Conservation (phyloP, 768 basidiomycete genomes). For the Mycena rebaudengoi region DNA sequence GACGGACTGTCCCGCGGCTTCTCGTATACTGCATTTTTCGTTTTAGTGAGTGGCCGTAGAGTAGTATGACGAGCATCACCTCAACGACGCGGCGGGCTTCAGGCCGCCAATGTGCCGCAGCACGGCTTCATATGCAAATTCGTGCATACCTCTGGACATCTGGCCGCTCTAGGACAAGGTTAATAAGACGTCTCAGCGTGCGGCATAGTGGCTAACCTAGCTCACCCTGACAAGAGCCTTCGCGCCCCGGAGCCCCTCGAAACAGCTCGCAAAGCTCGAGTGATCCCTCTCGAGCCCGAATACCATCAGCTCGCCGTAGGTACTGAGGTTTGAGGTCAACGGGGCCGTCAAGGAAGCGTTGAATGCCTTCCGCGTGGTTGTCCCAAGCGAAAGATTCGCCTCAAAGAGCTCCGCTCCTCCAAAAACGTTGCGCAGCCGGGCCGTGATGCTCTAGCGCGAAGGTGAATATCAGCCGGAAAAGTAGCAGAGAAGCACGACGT, state of each 20-base stretch:
- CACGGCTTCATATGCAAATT: constrained; percentile 86
- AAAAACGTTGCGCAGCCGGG: constrained; percentile 85
- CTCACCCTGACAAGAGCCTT: constrained; percentile 81
- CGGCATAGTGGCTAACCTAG: constrained; percentile 52
- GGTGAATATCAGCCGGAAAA: constrained; percentile 2
- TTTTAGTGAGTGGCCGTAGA: constrained; percentile 1
- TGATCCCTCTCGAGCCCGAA: constrained; percentile 86
- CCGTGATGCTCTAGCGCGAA: constrained; percentile 70
- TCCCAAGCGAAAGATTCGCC: constrained; percentile 84
- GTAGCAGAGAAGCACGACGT: constrained; percentile 44
- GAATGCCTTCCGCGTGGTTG: constrained; percentile 86
- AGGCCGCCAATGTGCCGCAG: constrained; percentile 79
- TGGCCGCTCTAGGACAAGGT: constrained; percentile 45
- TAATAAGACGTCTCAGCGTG: constrained; percentile 28
- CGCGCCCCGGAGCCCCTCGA: constrained; percentile 69
- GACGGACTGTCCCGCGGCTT: constrained; percentile 78
- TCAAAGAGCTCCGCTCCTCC: constrained; percentile 92
- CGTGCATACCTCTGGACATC: constrained; percentile 62
- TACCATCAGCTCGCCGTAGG: constrained; percentile 73
- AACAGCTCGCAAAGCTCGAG: constrained; percentile 76
- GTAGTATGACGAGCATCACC: constrained; percentile 54
- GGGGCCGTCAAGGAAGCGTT: constrained; percentile 74
- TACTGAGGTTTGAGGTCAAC: constrained; percentile 65
- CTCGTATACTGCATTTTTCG: constrained; percentile 68
- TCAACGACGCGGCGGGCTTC: constrained; percentile 80